Base-by-base conservation (phyloP, 352 stramenopile species). In the Pythium coloratum region DNA sequence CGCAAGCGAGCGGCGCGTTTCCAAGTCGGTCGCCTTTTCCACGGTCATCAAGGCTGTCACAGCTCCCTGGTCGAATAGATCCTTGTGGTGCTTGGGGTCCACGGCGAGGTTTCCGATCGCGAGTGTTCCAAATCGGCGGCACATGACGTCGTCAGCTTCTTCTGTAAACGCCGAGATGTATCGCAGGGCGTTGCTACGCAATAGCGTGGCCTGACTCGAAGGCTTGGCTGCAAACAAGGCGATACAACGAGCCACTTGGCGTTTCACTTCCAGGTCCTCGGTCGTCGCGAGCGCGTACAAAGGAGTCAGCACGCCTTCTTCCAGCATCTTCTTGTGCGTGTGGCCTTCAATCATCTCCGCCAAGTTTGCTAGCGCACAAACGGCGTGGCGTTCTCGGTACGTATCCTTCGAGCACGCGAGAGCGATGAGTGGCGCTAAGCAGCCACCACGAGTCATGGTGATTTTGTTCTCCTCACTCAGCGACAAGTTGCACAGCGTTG, bases 401-500 rank as follows among this genome's bases (percentile, higher is more conserved):
- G 83, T 66, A 66, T 99, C 97, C 46, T 82, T 76, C 36, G 84
- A 95, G 55, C 86, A 88, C 9, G 90, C 82, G 2, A 99, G 79
- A 32, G 86, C 87, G 34, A 98, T 82, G 3, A 99, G 78, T 20
- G 93, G 90, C 20, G 95, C 90, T 18, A 99, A 64, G 40, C 92
- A 97, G n/a, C 96, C 97, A 7, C 92, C 93, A 49, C 96, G 92
- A 9, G 92, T 88, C 84, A 99, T 98, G 9, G 92, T 94, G 58
- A 98, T 92, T 81, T 98, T 98, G 84, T 98, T 99, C 59, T 98
- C 92, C 67, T 98, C 89, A 63, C 88, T 96, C n/a, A 99, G 71
- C 10, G 96, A 97, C 55, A 99, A 71, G 67, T 99, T 99, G 49
- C 87, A 94, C 1, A 99, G 75, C 20, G 95, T 97, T n/a, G 95